phyloP scores from a whole-genome alignment of 1,139 yeast species.

The Yamadazyma triangularis region DNA sequence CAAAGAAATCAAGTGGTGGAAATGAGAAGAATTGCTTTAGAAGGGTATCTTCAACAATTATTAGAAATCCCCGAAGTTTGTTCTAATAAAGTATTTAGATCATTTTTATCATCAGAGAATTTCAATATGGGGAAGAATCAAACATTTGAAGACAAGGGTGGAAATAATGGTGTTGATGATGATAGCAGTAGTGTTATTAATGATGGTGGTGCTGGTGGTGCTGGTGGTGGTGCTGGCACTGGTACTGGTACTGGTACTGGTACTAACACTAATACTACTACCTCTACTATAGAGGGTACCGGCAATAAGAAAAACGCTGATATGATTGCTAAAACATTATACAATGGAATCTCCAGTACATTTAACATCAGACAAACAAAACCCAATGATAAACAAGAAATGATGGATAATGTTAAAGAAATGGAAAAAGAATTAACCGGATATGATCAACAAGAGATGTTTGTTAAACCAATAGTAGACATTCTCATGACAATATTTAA shows the following conservation, averaged over 20 bases:
- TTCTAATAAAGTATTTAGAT: constrained; percentile 64
- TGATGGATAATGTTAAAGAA: constrained; percentile 31
- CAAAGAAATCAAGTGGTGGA: constrained; percentile 63
- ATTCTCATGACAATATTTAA: constrained; percentile 67
- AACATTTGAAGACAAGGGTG: constrained; percentile 19
- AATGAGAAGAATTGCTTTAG: constrained; percentile 56
- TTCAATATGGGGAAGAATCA: constrained; percentile 41
- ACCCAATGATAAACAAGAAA: constrained; percentile 6
- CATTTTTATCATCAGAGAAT: constrained; percentile 72
- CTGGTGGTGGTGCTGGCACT: no score
- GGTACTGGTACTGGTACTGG: no score
- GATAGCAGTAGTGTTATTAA: no score
- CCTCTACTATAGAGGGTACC: no score
- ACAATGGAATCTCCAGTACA: constrained; percentile 27
- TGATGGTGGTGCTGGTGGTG: no score
- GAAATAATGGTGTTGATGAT: no score
- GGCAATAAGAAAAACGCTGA: constrained; percentile 18
- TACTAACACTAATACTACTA: no score
- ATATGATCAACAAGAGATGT: constrained; percentile 34
- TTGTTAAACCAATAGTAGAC: constrained; percentile 82
- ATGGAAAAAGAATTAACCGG: constrained; percentile 41
- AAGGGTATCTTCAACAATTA: constrained; percentile 55
- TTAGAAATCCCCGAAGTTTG: constrained; percentile 67
- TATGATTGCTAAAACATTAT: constrained; percentile 39
- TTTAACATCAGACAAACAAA: background rate